These are phyloP conservation scores for Amylocystis lapponica DNA, from an alignment of 768 basidiomycete genomes.

Conservation along the genomic window DNA sequence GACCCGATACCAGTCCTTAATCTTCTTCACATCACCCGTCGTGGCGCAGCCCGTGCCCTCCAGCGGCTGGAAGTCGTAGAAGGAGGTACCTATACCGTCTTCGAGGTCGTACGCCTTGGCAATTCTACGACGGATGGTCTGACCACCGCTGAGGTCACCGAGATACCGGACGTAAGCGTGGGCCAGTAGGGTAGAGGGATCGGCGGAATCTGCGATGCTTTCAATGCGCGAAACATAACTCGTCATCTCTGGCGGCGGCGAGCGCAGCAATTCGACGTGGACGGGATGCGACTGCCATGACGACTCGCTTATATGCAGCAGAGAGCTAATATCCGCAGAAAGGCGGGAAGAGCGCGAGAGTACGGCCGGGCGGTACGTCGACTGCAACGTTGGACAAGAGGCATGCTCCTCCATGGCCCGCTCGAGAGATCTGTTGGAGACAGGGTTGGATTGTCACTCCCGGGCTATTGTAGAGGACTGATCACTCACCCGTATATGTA, in stretches of 20 bases:
- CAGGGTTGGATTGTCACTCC: background rate
- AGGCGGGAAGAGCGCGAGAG: slow-evolving; percentile 57
- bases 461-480: background rate
- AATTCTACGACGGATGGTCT: slow-evolving; percentile 57
- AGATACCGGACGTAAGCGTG: slow-evolving; percentile 83
- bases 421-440: slow-evolving; percentile 36
- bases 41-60: slow-evolving; percentile 39
- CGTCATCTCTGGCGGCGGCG: slow-evolving; percentile 43
- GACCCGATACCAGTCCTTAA: slow-evolving; percentile 65
- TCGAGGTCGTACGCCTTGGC: slow-evolving; percentile 63
- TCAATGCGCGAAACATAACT: slow-evolving; percentile 51
- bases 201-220: slow-evolving; percentile 37
- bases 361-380: slow-evolving; percentile 66
- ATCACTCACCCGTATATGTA: slow-evolving; percentile 65
- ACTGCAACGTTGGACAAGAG: slow-evolving; percentile 54
- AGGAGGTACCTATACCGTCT: slow-evolving; percentile 42
- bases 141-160: slow-evolving; percentile 77
- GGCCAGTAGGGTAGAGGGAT: slow-evolving; percentile 54
- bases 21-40: slow-evolving; percentile 60
- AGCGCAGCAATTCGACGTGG: slow-evolving; percentile 37
- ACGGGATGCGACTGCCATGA: slow-evolving; percentile 54
- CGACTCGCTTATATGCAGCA: slow-evolving; percentile 47
- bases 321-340: slow-evolving; percentile 60
- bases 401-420: slow-evolving; percentile 52
- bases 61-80: slow-evolving; percentile 65